Percentiles rank a stretch among this genome's conserved stretches.
These are phyloP conservation scores for Mikania micrantha DNA, from an alignment of 129 eudicot species.

Conservation along the genomic window DNA sequence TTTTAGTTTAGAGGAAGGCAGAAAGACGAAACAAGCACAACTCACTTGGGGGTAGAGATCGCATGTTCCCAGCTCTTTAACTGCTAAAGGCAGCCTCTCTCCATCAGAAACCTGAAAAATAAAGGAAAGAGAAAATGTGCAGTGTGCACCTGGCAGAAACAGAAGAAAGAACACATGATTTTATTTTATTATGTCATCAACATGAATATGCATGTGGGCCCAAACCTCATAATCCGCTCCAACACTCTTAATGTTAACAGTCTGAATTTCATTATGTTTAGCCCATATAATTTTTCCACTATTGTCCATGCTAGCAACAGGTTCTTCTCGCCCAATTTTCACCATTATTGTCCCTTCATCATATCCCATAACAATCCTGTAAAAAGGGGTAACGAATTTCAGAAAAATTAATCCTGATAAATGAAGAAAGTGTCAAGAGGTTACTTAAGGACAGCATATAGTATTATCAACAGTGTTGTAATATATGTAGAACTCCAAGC, in stretches of 20 bases:
- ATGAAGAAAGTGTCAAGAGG: background rate
- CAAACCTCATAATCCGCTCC: constrained; percentile 89
- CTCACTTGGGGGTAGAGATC: constrained; percentile 94
- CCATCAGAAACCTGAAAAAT: constrained; percentile 81
- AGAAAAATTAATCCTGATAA: constrained; percentile 1
- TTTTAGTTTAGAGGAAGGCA: background rate
- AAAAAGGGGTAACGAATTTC: background rate
- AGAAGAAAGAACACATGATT: background rate
- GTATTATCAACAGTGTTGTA: constrained; percentile 1
- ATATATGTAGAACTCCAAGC: background rate
- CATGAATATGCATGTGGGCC: constrained; percentile 11
- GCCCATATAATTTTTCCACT: constrained; percentile 97
- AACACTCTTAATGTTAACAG: constrained; percentile 78
- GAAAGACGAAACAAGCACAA: constrained; percentile 7
- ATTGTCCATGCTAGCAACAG: constrained; percentile 94
- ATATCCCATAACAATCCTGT: constrained; percentile 89
- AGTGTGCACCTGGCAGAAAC: background rate
- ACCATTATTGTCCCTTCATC: constrained; percentile 98
- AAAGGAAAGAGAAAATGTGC: background rate
- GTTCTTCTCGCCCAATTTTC: constrained; percentile 89
- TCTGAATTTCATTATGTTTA: constrained; percentile 91
- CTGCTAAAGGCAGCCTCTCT: constrained; percentile 90
- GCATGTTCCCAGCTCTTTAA: constrained; percentile 91
- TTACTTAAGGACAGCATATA: background rate
- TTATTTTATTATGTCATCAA: background rate